Base-by-base conservation (phyloP, 1,284 basidiomycete species). In the Clitocybe nebularis region DNA sequence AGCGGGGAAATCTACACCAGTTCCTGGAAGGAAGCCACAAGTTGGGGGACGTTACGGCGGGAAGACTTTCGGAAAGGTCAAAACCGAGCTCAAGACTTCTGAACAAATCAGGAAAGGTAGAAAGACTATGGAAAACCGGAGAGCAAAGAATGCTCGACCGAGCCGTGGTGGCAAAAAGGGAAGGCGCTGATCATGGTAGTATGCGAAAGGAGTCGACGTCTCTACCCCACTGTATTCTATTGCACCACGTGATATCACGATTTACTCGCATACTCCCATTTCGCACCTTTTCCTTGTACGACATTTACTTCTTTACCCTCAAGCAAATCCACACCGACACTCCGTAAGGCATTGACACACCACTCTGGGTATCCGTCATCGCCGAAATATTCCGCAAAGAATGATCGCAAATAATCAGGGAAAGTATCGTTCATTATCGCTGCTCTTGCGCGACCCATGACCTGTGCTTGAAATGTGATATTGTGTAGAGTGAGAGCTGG, bases 101-200 rank as follows among this genome's bases (percentile, higher is more conserved):
- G 88, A 90, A 39, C 86, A 93, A 59, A 93, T 95, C 49, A 77
- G 88, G 45, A 93, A 85, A 59, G 66, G 74, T 20, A 75, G 91
- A 47, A 80, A 79, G 57, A 40, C 71, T 21, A 55, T 66, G 56
- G 82, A 88, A 52, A 77, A 75, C 46, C 76, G 72, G 53, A 79
- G 71, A 58, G 78, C 74, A 16, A 91, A 89, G 69, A 92, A 91
- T 58, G 85, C 87, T 16, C 72, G 89, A 19, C 79, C 84, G 7
- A 68, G 61, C 45, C 67, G 62, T 39, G 46, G 48, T 44, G 32
- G 41, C 35, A 62, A 58, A 47, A 80, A 72, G 45, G 78, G 66
- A 53, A 64, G 74, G 63, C 74, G 67, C 58, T 48, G n/a, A n/a
- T n/a, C 45, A 38, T 51, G 39, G 43, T 5, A 8, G n/a, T 26